Conservation (phyloP, 257 asterid genomes). For the Solanum etuberosum region DNA sequence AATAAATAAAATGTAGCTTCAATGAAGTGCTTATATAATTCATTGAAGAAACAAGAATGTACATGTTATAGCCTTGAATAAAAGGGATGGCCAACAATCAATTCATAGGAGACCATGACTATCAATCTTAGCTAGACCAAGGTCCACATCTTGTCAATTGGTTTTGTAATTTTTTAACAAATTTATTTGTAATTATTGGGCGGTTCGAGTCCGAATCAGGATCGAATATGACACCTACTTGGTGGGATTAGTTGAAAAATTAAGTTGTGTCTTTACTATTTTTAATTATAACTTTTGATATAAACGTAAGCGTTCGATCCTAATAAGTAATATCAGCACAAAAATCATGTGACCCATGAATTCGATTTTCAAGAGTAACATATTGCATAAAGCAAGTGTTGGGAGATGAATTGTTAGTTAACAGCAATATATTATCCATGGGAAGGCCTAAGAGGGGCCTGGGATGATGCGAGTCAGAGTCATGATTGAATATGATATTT, state of each 20-base stretch:
- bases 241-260: background rate
- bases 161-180: background rate
- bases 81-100: background rate
- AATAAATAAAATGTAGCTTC: background rate
- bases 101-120: background rate
- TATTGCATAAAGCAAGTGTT: background rate
- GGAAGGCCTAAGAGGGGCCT: background rate
- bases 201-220: accelerated
- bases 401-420: background rate
- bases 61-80: background rate
- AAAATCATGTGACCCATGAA: background rate
- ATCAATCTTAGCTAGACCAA: background rate
- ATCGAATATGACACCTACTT: background rate
- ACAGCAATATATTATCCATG: background rate
- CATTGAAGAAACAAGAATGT: background rate
- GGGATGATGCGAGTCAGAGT: accelerated
- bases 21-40: background rate
- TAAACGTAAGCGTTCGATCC: background rate
- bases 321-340: background rate
- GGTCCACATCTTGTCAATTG: background rate
- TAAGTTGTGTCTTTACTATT: background rate
- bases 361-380: background rate
- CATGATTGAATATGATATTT: background rate
- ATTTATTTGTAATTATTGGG: background rate
- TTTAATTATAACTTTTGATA: background rate